Evolutionary conservation across 1,284 basidiomycete species (phyloP).

Genomic region (Austroboletus novae-zelandiae): DNA sequence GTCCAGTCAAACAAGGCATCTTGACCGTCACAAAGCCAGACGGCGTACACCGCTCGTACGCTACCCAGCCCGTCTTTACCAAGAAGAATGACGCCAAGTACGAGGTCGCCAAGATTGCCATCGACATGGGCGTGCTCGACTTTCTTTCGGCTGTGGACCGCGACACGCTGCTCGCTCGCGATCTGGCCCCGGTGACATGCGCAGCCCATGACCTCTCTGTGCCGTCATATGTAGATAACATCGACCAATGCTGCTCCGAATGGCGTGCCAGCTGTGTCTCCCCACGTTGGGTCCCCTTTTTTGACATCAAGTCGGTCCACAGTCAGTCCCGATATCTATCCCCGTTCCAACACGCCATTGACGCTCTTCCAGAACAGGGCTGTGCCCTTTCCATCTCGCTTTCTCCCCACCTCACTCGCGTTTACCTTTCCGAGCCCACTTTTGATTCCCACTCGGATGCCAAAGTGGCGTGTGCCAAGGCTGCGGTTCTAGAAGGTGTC

Average conservation of each 20-base stretch:
- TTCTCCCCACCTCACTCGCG: slow-evolving; percentile 42
- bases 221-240: slow-evolving; percentile 34
- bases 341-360: background rate
- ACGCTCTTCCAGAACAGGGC: slow-evolving; percentile 43
- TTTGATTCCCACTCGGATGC: slow-evolving; percentile 45
- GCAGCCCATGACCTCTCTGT: too few species aligned
- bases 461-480: slow-evolving; percentile 48
- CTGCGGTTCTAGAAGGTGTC: slow-evolving; percentile 49
- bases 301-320: slow-evolving; percentile 41
- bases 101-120: slow-evolving; percentile 49
- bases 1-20: slow-evolving; percentile 54
- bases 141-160: slow-evolving; percentile 47
- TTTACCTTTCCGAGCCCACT: slow-evolving; percentile 48
- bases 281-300: slow-evolving; percentile 51
- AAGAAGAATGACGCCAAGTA: slow-evolving; percentile 50
- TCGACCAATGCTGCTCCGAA: slow-evolving; percentile 49
- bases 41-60: slow-evolving; percentile 49
- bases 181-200: too few species aligned
- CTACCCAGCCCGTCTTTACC: slow-evolving; percentile 41
- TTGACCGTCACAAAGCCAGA: slow-evolving; percentile 55
- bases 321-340: slow-evolving; percentile 36
- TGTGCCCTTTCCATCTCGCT: slow-evolving; percentile 54
- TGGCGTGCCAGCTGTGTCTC: slow-evolving; percentile 49
- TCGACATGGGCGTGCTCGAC: slow-evolving; percentile 55
- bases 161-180: background rate